Evolutionary conservation across 1,284 basidiomycete species (phyloP).

Genomic region (Apiotrichum porosum): DNA sequence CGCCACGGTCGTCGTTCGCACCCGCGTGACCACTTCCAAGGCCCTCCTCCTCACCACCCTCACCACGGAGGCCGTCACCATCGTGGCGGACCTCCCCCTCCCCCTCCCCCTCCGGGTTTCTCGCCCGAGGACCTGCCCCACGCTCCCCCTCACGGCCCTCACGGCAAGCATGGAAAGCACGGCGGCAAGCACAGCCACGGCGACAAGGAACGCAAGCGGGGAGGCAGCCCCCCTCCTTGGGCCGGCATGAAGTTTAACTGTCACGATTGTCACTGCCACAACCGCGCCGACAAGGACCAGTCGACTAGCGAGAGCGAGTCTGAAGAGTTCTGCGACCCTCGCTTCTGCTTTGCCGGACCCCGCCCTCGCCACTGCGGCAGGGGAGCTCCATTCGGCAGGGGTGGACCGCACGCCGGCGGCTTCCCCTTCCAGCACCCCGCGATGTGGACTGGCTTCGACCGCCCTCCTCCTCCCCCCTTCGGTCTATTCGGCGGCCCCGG

Average conservation of each 20-base stretch:
- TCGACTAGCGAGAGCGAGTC: not conserved
- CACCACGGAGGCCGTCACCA: not conserved
- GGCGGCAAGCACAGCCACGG: not conserved
- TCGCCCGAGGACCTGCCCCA: not conserved
- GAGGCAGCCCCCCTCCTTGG: constrained; percentile 2
- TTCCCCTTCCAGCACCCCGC: not conserved
- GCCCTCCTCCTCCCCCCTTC: no score
- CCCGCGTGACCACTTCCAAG: not conserved
- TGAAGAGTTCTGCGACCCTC: not conserved
- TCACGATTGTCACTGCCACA: not conserved
- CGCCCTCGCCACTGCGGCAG: not conserved
- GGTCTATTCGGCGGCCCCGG: no score
- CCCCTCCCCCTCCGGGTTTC: not conserved
- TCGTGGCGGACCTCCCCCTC: not conserved
- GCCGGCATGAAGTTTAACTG: not conserved
- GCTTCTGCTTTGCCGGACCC: not conserved
- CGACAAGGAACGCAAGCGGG: not conserved
- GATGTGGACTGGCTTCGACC: no score
- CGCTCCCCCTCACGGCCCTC: not conserved
- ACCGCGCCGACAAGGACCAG: not conserved
- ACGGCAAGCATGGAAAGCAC: not conserved
- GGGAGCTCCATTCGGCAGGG: no score
- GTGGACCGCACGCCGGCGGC: no score
- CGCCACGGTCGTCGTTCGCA: not conserved
- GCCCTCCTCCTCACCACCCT: not conserved